Conservation (phyloP, 345 rosid species). For the Citrus medica region DNA sequence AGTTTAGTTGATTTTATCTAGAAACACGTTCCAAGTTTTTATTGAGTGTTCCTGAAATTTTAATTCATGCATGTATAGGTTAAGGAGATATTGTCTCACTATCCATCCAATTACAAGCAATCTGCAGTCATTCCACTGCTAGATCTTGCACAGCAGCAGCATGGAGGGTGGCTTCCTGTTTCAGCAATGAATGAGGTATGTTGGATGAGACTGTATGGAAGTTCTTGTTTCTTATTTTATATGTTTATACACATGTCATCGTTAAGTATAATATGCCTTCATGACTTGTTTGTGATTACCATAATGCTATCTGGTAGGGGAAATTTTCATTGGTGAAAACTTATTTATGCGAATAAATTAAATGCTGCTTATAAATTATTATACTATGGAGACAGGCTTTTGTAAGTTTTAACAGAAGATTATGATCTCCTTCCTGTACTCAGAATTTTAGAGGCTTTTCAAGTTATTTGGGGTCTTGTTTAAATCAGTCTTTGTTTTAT, state of each 20-base stretch:
- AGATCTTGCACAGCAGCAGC: constrained; percentile 99
- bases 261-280: neutral
- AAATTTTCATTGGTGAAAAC: neutral
- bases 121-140: constrained; percentile 94
- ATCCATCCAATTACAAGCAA: constrained; percentile 98
- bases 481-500: neutral
- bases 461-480: neutral
- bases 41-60: neutral
- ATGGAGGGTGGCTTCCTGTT: constrained; percentile 99
- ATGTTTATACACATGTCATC: neutral
- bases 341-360: neutral
- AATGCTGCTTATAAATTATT: neutral
- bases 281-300: neutral
- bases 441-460: neutral
- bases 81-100: constrained; percentile 90
- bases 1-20: neutral
- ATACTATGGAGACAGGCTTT: neutral
- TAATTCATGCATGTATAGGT: constrained; percentile 37
- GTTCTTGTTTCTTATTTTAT: neutral
- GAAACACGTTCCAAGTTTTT: neutral
- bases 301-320: neutral
- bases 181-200: constrained; percentile 97
- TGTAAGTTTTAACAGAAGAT: neutral
- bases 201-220: neutral
- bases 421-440: neutral